Evolutionary conservation across 1,284 basidiomycete genomes (phyloP).

Genomic region (Peniophora sp.): DNA sequence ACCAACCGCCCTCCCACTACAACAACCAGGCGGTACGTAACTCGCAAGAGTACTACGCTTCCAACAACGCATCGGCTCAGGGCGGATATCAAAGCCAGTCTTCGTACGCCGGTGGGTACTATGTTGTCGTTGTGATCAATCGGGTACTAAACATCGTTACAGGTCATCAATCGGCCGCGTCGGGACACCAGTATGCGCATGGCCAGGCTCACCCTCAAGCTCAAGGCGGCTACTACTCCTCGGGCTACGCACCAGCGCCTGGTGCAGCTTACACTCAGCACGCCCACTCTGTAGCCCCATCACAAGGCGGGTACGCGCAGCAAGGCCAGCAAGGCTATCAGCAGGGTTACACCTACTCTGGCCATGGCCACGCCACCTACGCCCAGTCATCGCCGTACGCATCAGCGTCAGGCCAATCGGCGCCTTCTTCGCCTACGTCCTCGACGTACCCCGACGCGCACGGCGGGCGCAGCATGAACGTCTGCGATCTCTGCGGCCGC

Average conservation of each 20-base stretch:
- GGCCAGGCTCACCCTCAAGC: conserved; percentile 2
- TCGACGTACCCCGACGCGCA: conserved; percentile 10
- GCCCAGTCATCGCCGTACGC: neutral
- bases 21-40: too few relatives aligned
- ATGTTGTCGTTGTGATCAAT: too few relatives aligned
- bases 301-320: conserved; percentile 5
- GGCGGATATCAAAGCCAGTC: too few relatives aligned
- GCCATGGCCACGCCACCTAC: neutral
- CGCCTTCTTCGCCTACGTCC: conserved; percentile 10
- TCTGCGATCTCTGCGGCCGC: conserved; percentile 64
- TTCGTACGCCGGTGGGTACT: too few relatives aligned
- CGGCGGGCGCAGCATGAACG: conserved; percentile 30
- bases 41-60: too few relatives aligned
- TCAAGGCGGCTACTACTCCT: conserved; percentile 1
- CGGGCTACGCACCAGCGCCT: conserved; percentile 8
- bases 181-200: too few relatives aligned
- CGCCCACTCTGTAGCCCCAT: conserved; percentile 10
- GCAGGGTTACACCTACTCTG: neutral
- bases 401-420: conserved; percentile 6
- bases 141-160: too few relatives aligned
- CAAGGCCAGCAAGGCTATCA: neutral
- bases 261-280: conserved; percentile 8
- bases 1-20: too few relatives aligned
- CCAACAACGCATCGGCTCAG: too few relatives aligned
- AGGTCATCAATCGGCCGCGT: too few relatives aligned